A percentile compares a stretch with the other conserved stretches of the same genome.
Conservation (phyloP, 257 asterid genomes). For the Nicotiana otophora region DNA sequence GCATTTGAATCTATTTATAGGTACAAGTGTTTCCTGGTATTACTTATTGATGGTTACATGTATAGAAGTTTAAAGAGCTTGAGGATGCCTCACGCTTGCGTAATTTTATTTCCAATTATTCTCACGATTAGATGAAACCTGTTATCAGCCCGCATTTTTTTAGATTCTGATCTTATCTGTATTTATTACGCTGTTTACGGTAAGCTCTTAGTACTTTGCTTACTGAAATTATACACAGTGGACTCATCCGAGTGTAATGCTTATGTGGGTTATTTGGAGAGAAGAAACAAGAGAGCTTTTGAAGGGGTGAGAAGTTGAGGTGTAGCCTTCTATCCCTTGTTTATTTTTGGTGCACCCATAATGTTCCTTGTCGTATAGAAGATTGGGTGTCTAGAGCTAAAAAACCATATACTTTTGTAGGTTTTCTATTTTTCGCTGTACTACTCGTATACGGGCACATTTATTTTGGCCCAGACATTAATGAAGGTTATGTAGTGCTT, state of each 20-base stretch:
- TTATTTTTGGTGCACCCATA: no score
- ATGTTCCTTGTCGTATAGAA: no score
- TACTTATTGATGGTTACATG: constrained; percentile 1
- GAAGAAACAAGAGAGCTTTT: no score
- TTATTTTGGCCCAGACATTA: no score
- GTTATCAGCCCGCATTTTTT: not conserved
- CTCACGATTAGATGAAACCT: not conserved
- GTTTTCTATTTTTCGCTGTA: no score
- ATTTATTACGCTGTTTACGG: not conserved
- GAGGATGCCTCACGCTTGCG: not conserved
- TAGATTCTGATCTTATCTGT: not conserved
- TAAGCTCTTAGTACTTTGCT: not conserved
- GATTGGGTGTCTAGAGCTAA: no score
- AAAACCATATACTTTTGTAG: no score
- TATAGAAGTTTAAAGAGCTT: not conserved
- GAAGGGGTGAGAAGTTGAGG: no score
- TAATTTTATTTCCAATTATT: not conserved
- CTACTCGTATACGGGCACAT: no score
- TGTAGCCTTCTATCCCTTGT: no score
- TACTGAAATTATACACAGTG: not conserved
- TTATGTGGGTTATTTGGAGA: not conserved
- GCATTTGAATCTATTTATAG: constrained; percentile 78
- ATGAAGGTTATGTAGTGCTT: not conserved
- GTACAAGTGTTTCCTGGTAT: constrained; percentile 43
- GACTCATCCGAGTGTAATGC: not conserved